Base-by-base conservation (phyloP, 768 basidiomycete genomes). In the Hygrophorus russula region DNA sequence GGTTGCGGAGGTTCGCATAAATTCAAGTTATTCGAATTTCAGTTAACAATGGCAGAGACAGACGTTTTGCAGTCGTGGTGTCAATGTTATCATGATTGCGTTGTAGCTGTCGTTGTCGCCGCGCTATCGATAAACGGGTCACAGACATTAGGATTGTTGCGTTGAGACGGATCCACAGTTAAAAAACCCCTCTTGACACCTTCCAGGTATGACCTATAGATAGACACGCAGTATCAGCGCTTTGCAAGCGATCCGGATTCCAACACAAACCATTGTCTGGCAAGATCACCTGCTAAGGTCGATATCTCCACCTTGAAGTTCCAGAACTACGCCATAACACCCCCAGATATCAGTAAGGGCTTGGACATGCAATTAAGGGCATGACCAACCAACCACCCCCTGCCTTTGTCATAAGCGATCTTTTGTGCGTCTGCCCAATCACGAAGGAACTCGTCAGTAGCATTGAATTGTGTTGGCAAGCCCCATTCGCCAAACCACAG, bases 251-350 rank as follows among this genome's bases (percentile, higher is more conserved):
- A 12, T 18, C 5, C 20, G 28, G 35, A 11, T 18, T 2, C n/a
- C 12, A 15, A 4, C 9, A 58, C 68, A n/a, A 48, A 81, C 82
- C 83, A 83, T 61, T 83, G 73, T 11, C 80, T 63, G 19, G 71
- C 69, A n/a, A 68, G 58, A 48, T 68, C 66, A 5, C 73, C 77
- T 3, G 74, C 72, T 19, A 60, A 45, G 1, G 44, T 42, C 1
- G 78, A 80, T 31, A 59, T 70, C 58, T 86, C 84, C 5, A 78
- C 66, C 52, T 80, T 82, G 66, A 86, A 85, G 58, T 76, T 83
- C 82, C 82, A 86, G 57, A 68, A 78, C 76, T 74, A 45, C 8
- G 31, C 13, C 13, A 17, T n/a, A 7, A 17, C 24, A 19, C 24
- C 3, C 11, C 13, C 7, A 4, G 41, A 9, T 1, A 19, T 27